Percentiles rank a stretch among this genome's conserved stretches.
These are phyloP conservation scores for Penicillium digitatum DNA, from an alignment of 2,329 filamentous ascomycete species.

Conservation along the genomic window DNA sequence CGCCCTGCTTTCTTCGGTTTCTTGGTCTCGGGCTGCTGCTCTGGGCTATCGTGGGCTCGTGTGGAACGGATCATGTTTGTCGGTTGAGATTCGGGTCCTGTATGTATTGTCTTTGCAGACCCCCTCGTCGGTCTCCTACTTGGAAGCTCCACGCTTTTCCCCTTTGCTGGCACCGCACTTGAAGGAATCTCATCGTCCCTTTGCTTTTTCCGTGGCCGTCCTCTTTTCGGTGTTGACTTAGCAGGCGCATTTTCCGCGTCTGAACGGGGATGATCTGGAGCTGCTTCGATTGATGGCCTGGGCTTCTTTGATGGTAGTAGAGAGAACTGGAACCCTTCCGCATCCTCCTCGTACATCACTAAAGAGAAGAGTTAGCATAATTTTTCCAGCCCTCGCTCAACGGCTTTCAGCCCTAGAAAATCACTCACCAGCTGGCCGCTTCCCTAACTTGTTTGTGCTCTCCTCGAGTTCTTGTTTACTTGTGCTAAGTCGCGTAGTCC, in stretches of 20 bases:
- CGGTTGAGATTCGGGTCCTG: conserved; percentile 16
- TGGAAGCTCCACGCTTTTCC: conserved; percentile 20
- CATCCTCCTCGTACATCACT: conserved; percentile 64
- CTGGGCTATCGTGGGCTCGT: conserved; percentile 28
- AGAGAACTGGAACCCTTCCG: conserved; percentile 73
- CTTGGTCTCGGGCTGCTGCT: conserved; percentile 31
- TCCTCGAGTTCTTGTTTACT: conserved; percentile 30
- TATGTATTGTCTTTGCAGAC: conserved; percentile 16
- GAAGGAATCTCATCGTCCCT: conserved; percentile 20
- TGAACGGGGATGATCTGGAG: conserved; percentile 34
- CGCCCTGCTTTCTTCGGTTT: conserved; percentile 32
- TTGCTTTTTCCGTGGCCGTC: conserved; percentile 44
- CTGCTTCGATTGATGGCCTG: conserved; percentile 43
- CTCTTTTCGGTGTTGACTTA: conserved; percentile 34
- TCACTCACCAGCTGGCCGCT: conserved; percentile 40
- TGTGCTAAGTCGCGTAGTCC: conserved; percentile 37
- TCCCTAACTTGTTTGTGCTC: conserved; percentile 37
- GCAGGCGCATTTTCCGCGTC: conserved; percentile 36
- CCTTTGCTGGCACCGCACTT: conserved; percentile 15
- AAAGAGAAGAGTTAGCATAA: conserved; percentile 5
- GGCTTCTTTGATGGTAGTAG: conserved; percentile 64
- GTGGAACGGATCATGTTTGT: conserved; percentile 19
- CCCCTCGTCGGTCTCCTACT: conserved; percentile 27
- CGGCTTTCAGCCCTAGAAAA: not conserved
- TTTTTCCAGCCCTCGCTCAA: conserved; percentile 3